Base-by-base conservation (phyloP, 257 asterid species). In the Henckelia pumila region DNA sequence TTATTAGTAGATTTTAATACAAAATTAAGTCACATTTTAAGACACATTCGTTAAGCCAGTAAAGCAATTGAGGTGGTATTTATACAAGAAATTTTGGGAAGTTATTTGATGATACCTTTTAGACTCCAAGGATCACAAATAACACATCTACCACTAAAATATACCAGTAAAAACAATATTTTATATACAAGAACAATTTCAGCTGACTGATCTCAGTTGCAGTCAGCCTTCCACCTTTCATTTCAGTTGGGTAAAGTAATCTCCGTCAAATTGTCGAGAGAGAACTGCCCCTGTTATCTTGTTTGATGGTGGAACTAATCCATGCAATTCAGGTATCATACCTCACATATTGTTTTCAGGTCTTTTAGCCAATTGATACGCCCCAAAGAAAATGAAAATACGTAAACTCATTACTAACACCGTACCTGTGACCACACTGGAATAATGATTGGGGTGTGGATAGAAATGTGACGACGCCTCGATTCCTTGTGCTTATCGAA, bases 341-440 rank as follows among this genome's bases (percentile, higher is more conserved):
- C 53, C 20, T 2, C 20, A 37, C 17, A 14, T 16, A 44, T 13
- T 14, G 20, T 16, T 44, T 40, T 44, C 53, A 44, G 7, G 53
- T 16, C 53, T 44, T 44, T 16, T 20, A 44, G 20, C 20, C 53
- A 44, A 16, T 44, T 44, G 53, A 14, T 44, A 44, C 7, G 20
- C 5, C 20, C 53, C 53, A 25, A 26, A 26, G 6, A 7, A 28
- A 59, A 28, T 10, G 37, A 20, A 63, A 32, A 55, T 63, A 23
- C 23, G 50, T 26, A 28, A 9, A 20, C 19, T 7, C 32, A 40
- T 58, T 60, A 49, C 33, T 47, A 75, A 63, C 30, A 32, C 25
- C 7, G 66, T 76, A 94, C 99, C 97, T 94, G 99, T 8, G 99
- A 91, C 99, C 99, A 94, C 78, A 94, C 99, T 2, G 99, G 99